Evolutionary conservation across 2,329 filamentous ascomycete species (phyloP), one percentile per base, ranked within the genome.

Genomic region (Phyllosticta citrichinensis): DNA sequence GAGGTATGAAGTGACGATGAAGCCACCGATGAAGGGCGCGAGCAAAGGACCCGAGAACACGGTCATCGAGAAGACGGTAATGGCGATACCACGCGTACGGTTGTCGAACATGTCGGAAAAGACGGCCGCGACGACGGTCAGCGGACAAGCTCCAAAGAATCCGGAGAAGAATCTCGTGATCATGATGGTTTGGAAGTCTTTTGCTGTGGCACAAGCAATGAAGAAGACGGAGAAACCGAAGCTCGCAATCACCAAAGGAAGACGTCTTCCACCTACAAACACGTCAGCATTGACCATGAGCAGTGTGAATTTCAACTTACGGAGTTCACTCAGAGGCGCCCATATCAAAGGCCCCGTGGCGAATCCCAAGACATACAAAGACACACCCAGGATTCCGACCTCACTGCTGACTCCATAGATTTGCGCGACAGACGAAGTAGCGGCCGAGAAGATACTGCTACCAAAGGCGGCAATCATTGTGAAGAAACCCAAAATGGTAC

Each of bases 401-500:
- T 81, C 76, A 0, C 66, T 69, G 0, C 76, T 76, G 0, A 82
- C 79, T 20, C 69, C 65, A 62, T 77, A 83, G 56, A 77, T 56
- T 6, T 57, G 30, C 5, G 68, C 66, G 5, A 75, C 70, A 8
- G 67, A 64, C 3, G 65, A 59, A 1, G 71, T 75, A 5, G 73
- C 73, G 0, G 76, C 70, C 10, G 74, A 74, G 63, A 77, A 79
- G 9, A 79, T 75, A 53, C 71, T 74, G 54, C 70, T 74, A 0
- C 86, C 84, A 68, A 92, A 92, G 4, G 88, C 82, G 0, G 87
- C 78, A 1, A 68, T 68, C 58, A 91, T 77, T 19, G 88, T 91
- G 14, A 87, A 89, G 68, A 85, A 91, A 17, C 85, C 88, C 52
- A 92, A 77, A 67, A 91, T 86, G 51, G 80, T 79, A 20, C 85